phyloP scores from a whole-genome alignment of 768 basidiomycete genomes.

The Rhodotorula taiwanensis region DNA sequence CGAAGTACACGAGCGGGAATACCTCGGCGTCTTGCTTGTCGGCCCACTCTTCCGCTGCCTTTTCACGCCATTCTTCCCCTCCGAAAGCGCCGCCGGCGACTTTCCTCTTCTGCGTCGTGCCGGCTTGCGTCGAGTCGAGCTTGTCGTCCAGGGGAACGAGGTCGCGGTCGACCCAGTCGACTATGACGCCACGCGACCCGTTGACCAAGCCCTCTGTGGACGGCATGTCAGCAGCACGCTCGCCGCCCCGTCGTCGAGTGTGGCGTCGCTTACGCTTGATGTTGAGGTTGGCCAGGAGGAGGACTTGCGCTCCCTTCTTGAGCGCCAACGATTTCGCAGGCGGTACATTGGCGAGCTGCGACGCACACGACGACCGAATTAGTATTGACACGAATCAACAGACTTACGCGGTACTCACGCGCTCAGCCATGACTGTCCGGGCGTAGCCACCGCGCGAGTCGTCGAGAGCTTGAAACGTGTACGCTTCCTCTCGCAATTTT shows the following conservation, averaged over 20 bases:
- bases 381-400: too few species aligned
- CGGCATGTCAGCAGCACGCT: too few species aligned
- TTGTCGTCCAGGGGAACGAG: conserved; percentile 5
- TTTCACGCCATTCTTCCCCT: conserved; percentile 31
- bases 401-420: conserved; percentile 40
- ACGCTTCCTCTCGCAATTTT: conserved; percentile 41
- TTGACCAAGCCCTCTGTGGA: conserved; percentile 29
- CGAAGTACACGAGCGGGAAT: conserved; percentile 30
- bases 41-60: conserved; percentile 22
- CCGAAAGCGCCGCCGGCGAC: conserved; percentile 2
- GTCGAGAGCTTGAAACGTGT: conserved; percentile 42
- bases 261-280: conserved; percentile 10
- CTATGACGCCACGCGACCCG: conserved; percentile 32
- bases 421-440: conserved; percentile 22
- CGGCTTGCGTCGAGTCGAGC: neutral
- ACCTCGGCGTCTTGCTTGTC: conserved; percentile 21
- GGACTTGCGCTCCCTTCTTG: conserved; percentile 46
- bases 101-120: neutral
- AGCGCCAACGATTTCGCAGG: conserved; percentile 42
- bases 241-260: neutral
- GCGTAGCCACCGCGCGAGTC: conserved; percentile 37
- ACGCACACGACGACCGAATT: neutral
- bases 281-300: conserved; percentile 47
- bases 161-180: conserved; percentile 27
- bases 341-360: conserved; percentile 43